Evolutionary conservation across 1,284 basidiomycete species (phyloP), one percentile per base, ranked within the genome.

Genomic region (Austroboletus olivaceoglutinosus): DNA sequence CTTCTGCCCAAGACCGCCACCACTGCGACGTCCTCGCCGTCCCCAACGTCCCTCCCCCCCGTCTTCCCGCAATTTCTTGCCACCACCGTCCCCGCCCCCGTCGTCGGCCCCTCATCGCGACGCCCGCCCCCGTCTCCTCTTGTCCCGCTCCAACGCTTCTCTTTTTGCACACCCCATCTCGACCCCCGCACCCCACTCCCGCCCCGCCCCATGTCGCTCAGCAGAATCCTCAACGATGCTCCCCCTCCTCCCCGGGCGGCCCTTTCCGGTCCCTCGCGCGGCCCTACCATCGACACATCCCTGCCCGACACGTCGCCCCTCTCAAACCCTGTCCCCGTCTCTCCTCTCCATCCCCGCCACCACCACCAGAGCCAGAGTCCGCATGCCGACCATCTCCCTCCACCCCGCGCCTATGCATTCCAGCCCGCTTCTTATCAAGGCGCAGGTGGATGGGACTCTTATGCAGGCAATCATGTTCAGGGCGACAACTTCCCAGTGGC

Each of bases 211-310:
- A 89, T 89, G 86, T 89, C 86, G 47, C 79, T 89, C 65, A 82
- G 80, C 60, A 77, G 80, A 57, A 89, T 89, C 55, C 81, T 89
- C 70, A 89, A 89, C 70, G 81, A 86, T 71, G 81, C 85, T 55
- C 76, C 81, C 11, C 76, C 81, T 13, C 63, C 67, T 15, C 72
- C 54, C 27, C 55, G 53, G 27, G 54, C 42, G 18, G 42, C 42
- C 44, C 53, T 38, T 27, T 41, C 54, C 41, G 48, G 49, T n/a
- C 48, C 53, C 46, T 37, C 53, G 22, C 55, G 59, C 53, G 43
- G 38, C 42, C 41, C 62, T 29, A 47, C 53, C 43, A 50, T 62
- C 53, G 58, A 69, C 65, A 49, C 64, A 56, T 54, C 64, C 22
- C 53, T 57, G 54, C 55, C 54, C 52, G 65, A 65, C 56, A 61